Evolutionary conservation across 1,284 basidiomycete species (phyloP).

Genomic region (Irpex sp.): DNA sequence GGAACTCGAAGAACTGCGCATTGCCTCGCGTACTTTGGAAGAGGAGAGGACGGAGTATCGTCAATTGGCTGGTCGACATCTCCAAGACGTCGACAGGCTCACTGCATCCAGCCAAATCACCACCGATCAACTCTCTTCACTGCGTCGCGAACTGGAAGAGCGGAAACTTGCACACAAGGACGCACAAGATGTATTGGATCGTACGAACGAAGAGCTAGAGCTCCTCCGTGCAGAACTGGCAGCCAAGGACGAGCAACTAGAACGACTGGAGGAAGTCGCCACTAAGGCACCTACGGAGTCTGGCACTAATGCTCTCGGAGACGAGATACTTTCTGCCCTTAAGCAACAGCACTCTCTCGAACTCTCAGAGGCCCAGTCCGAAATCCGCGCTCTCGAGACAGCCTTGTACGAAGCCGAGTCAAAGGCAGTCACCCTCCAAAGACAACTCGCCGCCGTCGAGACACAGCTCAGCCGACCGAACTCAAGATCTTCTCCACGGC

Average conservation of each 20-base stretch:
- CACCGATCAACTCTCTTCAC: conserved; percentile 44
- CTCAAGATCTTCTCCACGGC: conserved; percentile 34
- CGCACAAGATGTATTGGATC: conserved; percentile 55
- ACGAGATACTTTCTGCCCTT: conserved; percentile 66
- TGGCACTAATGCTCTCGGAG: conserved; percentile 51
- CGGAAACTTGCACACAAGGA: conserved; percentile 50
- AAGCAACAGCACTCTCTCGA: conserved; percentile 76
- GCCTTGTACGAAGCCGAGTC: conserved; percentile 71
- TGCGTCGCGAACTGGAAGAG: conserved; percentile 50
- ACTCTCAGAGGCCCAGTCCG: conserved; percentile 72
- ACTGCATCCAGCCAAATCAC: conserved; percentile 39
- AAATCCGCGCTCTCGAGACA: conserved; percentile 72
- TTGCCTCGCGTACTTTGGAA: conserved; percentile 52
- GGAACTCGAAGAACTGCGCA: conserved; percentile 52
- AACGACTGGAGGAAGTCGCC: conserved; percentile 42
- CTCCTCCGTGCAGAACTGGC: conserved; percentile 52
- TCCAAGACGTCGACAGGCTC: conserved; percentile 53
- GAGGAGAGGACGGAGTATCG: conserved; percentile 53
- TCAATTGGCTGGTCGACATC: conserved; percentile 45
- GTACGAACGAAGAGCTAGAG: conserved; percentile 67
- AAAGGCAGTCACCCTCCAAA: conserved; percentile 66
- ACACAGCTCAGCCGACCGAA: conserved; percentile 51
- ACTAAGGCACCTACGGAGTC: conserved; percentile 30
- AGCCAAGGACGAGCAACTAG: conserved; percentile 62
- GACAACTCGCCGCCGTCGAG: conserved; percentile 60